Base-by-base conservation (phyloP, 2,329 filamentous ascomycete species). In the Arthrinium puccinioides region DNA sequence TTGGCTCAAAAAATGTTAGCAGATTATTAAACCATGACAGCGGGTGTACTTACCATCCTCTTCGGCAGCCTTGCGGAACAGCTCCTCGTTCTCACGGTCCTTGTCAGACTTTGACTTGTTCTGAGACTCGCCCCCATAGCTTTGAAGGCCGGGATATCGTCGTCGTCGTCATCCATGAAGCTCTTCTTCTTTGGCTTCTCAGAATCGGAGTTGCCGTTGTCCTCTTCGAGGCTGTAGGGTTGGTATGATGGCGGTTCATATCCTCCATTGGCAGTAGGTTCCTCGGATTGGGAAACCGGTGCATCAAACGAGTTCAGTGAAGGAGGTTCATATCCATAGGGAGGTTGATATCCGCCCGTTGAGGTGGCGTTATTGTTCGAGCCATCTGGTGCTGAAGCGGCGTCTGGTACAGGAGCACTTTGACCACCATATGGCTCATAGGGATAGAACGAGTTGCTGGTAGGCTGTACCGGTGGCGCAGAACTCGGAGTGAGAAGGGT, bases 11-110 rank as follows among this genome's bases (percentile, higher is more conserved):
- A 9, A 3, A 31, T 39, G 43, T 21, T 9, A 18, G 15, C 16
- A 10, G 4, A 28, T 37, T 23, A 14, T 16, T 9, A 9, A 9
- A 14, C 3, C 16, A 13, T 18, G n/a, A 14, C 4, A 16, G 19
- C 20, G 15, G 13, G 7, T 5, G 9, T 28, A 53, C 74, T 71
- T 60, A 80, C 76, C 76, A 62, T 83, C 79, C 60, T 81, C 78
- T 52, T 84, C 88, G 1, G 87, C 90, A 19, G 86, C 87, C 58
- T 82, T 87, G 38, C 80, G 77, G 68, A 96, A 87, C 57, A 87
- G 80, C 51, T 94, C 89, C 40, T 87, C 83, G 32, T 89, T 88
- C 57, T 87, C 84, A 18, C 77, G 74, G 51, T 94, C 86, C 51
- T 79, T 82, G 10, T 84, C 80, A 26, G 73, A 64, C 56, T 82